These are phyloP conservation scores for Peterozyma toletana DNA, from an alignment of 805 yeast species.

Conservation along the genomic window DNA sequence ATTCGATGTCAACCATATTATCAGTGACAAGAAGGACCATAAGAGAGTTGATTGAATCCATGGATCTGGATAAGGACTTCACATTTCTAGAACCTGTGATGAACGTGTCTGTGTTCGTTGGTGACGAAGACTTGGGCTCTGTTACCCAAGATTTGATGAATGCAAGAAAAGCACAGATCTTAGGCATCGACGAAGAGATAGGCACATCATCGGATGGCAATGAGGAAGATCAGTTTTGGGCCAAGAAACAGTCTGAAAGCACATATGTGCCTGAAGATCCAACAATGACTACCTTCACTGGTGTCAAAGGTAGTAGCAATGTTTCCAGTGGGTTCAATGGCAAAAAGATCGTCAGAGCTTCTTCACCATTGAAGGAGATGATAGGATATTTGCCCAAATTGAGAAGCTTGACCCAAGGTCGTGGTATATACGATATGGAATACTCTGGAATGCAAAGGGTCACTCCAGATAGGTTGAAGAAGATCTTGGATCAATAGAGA, in stretches of 20 bases:
- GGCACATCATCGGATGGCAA: constrained; percentile 10
- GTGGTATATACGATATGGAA: constrained; percentile 78
- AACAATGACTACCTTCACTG: constrained; percentile 30
- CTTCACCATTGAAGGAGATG: constrained; percentile 84
- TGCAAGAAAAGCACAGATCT: constrained; percentile 67
- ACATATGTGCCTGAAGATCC: constrained; percentile 74
- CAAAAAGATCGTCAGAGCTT: constrained; percentile 62
- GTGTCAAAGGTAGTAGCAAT: constrained; percentile 12
- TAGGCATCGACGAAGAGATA: constrained; percentile 61
- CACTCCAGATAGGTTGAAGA: constrained; percentile 38
- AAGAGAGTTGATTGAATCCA: constrained; percentile 24
- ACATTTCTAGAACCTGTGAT: constrained; percentile 82
- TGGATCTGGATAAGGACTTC: constrained; percentile 23
- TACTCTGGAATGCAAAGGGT: constrained; percentile 69
- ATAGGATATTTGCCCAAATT: constrained; percentile 76
- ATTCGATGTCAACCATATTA: constrained; percentile 30
- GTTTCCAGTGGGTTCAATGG: background rate
- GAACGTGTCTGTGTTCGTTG: constrained; percentile 62
- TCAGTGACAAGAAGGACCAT: constrained; percentile 39
- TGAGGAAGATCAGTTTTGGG: constrained; percentile 35
- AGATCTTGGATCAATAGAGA: constrained; percentile 18
- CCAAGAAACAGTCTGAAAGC: constrained; percentile 46
- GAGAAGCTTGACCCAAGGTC: constrained; percentile 82
- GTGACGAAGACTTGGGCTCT: constrained; percentile 68
- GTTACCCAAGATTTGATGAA: constrained; percentile 82